Base-by-base conservation (phyloP, 2,329 filamentous ascomycete genomes). In the Didymella segeticola region DNA sequence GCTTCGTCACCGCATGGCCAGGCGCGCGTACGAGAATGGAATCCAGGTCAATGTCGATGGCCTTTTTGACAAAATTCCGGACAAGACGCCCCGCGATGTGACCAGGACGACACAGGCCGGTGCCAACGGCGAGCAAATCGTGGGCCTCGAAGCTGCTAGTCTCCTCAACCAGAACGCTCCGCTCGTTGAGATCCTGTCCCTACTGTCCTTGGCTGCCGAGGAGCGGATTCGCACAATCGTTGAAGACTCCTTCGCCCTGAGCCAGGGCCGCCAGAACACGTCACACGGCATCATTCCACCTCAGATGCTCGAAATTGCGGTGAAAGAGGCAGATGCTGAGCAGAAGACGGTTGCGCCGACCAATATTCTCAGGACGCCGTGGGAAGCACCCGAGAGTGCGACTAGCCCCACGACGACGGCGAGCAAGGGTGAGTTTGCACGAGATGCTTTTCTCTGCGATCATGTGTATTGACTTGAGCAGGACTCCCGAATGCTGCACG, bases 181-280 rank as follows among this genome's bases (percentile, higher is more conserved):
- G 47, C 79, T 96, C 27, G 88, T 89, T 12, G 92, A 96, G 57
- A 89, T 97, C 62, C 77, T 97, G 37, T 89, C 90, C 22, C 80
- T 97, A 14, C 73, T 97, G 53, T 95, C 91, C 5, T 83, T 97
- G 51, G 90, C 90, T 15, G 87, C 91, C 9, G 91, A 93, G 69
- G 89, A 96, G 63, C 84, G 91, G 23, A 65, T 97, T 30, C 83
- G 90, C 47, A 85, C 86, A 11, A 76, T 97, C 25, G 70, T 97
- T 3, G 89, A 93, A 67, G 92, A 96, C 64, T 87, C 91, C 10
- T 84, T 87, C 48, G 82, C 82, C 9, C 77, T 96, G 38, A 85
- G 91, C 3, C 82, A 82, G 54, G 89, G 85, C 54, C 86, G 93
- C 47, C 89, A 90, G 69, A 86, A 83, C 56, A 90, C 89, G 17